These are phyloP conservation scores for Glaciozyma martinii DNA, from an alignment of 768 basidiomycete species.

Conservation along the genomic window DNA sequence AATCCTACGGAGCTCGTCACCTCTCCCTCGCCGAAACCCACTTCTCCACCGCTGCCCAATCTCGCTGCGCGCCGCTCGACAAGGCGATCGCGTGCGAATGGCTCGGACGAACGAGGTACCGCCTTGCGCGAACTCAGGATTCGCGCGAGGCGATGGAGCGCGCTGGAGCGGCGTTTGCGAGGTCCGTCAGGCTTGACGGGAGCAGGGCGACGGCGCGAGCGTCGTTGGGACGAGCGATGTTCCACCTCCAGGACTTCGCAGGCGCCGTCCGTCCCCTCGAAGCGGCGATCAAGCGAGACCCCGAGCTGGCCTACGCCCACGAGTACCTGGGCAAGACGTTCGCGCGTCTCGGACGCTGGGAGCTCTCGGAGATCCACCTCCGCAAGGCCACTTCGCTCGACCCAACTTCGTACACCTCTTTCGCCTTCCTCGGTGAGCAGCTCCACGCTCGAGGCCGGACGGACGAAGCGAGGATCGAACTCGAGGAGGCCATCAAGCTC, in stretches of 20 bases:
- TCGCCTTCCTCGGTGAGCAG: constrained; percentile 23
- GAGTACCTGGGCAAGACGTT: constrained; percentile 24
- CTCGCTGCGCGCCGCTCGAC: constrained; percentile 2
- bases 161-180: constrained; percentile 1
- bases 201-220: constrained; percentile 4
- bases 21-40: background rate
- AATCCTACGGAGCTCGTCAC: background rate
- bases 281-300: constrained; percentile 11
- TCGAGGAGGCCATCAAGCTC: constrained; percentile 1
- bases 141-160: background rate
- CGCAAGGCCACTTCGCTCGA: constrained; percentile 9
- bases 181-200: constrained; percentile 11
- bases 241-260: constrained; percentile 1
- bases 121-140: constrained; percentile 2
- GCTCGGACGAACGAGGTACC: constrained; percentile 13
- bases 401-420: constrained; percentile 1
- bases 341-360: background rate
- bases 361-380: constrained; percentile 13
- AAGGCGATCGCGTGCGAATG: constrained; percentile 14
- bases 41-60: background rate
- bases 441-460: background rate
- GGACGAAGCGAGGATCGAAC: background rate
- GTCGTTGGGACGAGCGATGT: constrained; percentile 10
- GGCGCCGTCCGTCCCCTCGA: constrained; percentile 9
- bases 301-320: constrained; percentile 9